Percentiles rank a stretch among this genome's conserved stretches.
Conservation (phyloP, 2,329 filamentous ascomycete species). For the Monosporascus sp. region DNA sequence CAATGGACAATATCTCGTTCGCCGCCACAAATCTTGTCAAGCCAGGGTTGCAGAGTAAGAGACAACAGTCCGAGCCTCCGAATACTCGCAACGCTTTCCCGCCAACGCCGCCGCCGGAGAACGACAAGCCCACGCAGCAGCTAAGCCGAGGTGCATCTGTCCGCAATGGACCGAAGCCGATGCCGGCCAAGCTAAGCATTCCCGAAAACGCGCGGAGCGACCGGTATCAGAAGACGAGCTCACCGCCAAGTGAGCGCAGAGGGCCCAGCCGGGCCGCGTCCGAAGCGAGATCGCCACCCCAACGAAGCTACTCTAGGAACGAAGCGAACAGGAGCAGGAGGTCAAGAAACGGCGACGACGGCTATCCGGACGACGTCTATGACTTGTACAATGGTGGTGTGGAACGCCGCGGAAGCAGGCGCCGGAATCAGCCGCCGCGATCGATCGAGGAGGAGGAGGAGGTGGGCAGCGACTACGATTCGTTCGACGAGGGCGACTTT, state of each 20-base stretch:
- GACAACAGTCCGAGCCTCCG: slow-evolving; percentile 82
- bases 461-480: slow-evolving; percentile 63
- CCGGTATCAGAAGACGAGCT: slow-evolving; percentile 49
- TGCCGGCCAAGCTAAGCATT: slow-evolving; percentile 60
- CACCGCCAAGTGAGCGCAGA: slow-evolving; percentile 37
- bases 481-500: slow-evolving; percentile 72
- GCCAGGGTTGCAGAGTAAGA: slow-evolving; percentile 71
- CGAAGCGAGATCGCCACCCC: slow-evolving; percentile 41
- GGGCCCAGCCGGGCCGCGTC: slow-evolving; percentile 33
- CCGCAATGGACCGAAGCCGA: slow-evolving; percentile 55
- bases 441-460: slow-evolving; percentile 80
- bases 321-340: slow-evolving; percentile 28
- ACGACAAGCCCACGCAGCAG: slow-evolving; percentile 53
- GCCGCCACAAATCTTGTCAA: slow-evolving; percentile 92
- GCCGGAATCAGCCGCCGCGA: slow-evolving; percentile 41
- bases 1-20: slow-evolving; percentile 79
- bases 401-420: slow-evolving; percentile 29
- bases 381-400: slow-evolving; percentile 48
- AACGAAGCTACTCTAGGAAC: slow-evolving; percentile 39
- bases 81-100: slow-evolving; percentile 80
- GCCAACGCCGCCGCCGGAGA: slow-evolving; percentile 95
- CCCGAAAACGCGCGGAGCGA: slow-evolving; percentile 49
- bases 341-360: slow-evolving; percentile 53
- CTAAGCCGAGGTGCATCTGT: slow-evolving; percentile 56
- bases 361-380: slow-evolving; percentile 68